A percentile compares a stretch with the other conserved stretches of the same genome.
Conservation (phyloP, 345 rosid species). For the Capsella bursapastoris region DNA sequence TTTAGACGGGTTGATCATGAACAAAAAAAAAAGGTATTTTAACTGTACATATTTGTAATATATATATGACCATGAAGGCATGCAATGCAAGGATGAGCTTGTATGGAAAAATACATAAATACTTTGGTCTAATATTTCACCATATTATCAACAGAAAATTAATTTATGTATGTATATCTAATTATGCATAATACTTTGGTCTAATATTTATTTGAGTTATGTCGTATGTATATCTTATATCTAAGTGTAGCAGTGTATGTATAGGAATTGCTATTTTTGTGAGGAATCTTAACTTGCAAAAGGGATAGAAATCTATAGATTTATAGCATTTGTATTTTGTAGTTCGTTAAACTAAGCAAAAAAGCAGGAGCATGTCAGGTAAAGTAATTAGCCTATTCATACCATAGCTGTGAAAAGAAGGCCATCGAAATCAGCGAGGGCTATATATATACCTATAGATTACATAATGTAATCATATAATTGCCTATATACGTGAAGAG, state of each 20-base stretch:
- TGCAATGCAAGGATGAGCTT: slow-evolving; percentile 26
- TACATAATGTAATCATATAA: slow-evolving; percentile 35
- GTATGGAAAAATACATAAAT: neutral
- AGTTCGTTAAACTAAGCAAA: slow-evolving; percentile 35
- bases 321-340: slow-evolving; percentile 19
- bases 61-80: slow-evolving; percentile 4
- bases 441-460: slow-evolving; percentile 34
- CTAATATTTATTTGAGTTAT: too few species aligned
- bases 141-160: too few species aligned
- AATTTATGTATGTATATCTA: too few species aligned
- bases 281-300: slow-evolving; percentile 14
- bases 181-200: neutral
- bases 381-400: slow-evolving; percentile 28
- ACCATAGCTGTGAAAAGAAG: slow-evolving; percentile 26
- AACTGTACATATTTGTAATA: neutral
- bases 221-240: too few species aligned
- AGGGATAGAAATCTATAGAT: slow-evolving; percentile 1
- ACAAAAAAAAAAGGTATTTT: slow-evolving; percentile 3
- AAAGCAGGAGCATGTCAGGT: slow-evolving; percentile 40
- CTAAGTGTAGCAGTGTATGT: neutral
- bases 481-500: slow-evolving; percentile 9
- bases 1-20: slow-evolving; percentile 1
- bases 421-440: slow-evolving; percentile 41
- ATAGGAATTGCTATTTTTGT: slow-evolving; percentile 10
- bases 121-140: neutral